Evolutionary conservation across 2,329 filamentous ascomycete species (phyloP).

Genomic region (Cercospora sojina): DNA sequence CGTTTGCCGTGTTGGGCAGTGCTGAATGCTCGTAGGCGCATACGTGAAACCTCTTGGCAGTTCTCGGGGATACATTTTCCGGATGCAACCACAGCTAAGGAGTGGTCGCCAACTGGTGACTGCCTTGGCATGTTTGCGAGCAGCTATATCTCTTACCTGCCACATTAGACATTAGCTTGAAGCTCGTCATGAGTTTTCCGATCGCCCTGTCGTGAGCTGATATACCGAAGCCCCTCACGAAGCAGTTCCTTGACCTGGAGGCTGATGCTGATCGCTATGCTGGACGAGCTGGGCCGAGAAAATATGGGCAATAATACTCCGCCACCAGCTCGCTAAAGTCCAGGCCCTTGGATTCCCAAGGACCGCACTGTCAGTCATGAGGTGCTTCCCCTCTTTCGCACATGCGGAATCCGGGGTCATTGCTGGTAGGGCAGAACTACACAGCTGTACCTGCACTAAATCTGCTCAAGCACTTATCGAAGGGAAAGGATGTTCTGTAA

Average conservation of each 20-base stretch:
- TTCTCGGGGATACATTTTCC: background rate
- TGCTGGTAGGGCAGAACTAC: background rate
- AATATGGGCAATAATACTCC: background rate
- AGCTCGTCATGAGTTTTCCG: background rate
- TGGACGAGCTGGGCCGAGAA: background rate
- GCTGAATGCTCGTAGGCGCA: background rate
- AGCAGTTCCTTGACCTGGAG: background rate
- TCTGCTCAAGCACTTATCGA: background rate
- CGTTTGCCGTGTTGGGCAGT: background rate
- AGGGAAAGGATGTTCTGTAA: background rate
- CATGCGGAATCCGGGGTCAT: background rate
- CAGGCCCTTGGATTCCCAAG: background rate
- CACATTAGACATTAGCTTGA: background rate
- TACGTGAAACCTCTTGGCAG: constrained; percentile 3
- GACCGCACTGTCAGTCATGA: background rate
- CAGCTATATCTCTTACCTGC: background rate
- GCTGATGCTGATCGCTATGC: background rate
- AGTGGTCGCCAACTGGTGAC: background rate
- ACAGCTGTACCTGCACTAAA: background rate
- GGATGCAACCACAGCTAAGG: background rate
- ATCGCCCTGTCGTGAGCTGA: background rate
- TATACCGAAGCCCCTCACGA: background rate
- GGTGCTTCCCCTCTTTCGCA: background rate
- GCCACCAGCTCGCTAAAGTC: background rate
- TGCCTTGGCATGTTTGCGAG: background rate